Conservation (phyloP, 306 rosid genomes). For the Astragalus glycyphyllos region DNA sequence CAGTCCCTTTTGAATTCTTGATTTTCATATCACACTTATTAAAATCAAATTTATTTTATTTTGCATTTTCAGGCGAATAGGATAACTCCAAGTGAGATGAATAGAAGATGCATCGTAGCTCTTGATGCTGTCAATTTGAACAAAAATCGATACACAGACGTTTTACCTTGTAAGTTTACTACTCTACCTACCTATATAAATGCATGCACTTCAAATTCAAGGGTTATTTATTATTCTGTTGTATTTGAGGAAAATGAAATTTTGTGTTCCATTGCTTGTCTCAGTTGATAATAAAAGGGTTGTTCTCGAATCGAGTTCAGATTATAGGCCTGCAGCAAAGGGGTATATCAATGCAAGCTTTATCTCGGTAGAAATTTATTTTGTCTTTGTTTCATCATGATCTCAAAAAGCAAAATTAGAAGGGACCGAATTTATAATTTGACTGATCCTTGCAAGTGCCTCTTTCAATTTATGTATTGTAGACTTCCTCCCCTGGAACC, state of each 20-base stretch:
- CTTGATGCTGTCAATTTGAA: constrained; percentile 62
- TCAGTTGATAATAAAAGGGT: constrained; percentile 82
- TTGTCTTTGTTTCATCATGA: constrained; percentile 19
- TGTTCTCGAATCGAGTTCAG: constrained; percentile 69
- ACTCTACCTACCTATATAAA: background rate
- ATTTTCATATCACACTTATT: background rate
- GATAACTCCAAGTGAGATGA: constrained; percentile 68
- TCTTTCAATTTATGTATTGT: constrained; percentile 38
- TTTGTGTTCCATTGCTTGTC: constrained; percentile 21
- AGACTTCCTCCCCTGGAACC: constrained; percentile 64
- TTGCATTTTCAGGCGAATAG: constrained; percentile 60
- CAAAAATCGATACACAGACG: constrained; percentile 83
- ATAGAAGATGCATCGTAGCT: constrained; percentile 67
- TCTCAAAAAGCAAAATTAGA: background rate
- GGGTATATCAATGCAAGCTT: constrained; percentile 95
- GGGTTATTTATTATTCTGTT: background rate
- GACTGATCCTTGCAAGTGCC: constrained; percentile 40
- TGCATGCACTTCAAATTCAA: constrained; percentile 8
- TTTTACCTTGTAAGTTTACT: constrained; percentile 70
- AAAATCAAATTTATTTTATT: background rate
- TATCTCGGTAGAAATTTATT: constrained; percentile 55
- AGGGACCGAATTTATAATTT: constrained; percentile 25
- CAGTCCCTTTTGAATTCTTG: background rate
- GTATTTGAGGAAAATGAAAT: constrained; percentile 14
- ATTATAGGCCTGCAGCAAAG: constrained; percentile 80